Base-by-base conservation (phyloP, 768 basidiomycete species). In the Leccinum truebloodii region DNA sequence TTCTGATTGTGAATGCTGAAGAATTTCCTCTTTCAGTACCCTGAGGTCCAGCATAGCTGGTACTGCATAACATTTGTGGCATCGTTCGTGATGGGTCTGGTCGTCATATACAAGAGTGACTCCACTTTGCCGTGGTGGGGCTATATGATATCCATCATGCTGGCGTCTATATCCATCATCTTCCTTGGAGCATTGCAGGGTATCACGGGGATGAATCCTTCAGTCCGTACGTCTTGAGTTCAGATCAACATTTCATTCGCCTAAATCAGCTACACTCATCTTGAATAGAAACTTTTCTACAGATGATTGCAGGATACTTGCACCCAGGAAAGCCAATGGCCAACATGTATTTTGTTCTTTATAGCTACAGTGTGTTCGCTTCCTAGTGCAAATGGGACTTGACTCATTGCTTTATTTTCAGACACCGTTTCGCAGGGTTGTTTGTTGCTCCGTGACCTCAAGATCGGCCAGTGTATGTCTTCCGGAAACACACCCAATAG, bases 71-170 rank as follows among this genome's bases (percentile, higher is more conserved):
- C 63, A 0, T 64, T 77, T 8, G 48, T 69, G 1, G 18, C 58
- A 10, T 71, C 71, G 18, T 80, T 85, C 57, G 74, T 76, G 2
- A 81, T 84, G 70, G 84, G 83, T 0, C 77, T 86, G 75, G 79
- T 79, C 3, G 80, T 81, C 6, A 75, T 81, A 61, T 86, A 86
- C 69, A 79, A 80, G 44, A 81, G 78, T 18, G 60, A 79, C 56
- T 82, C 84, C 9, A 81, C 79, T 4, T 68, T 87, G 32, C 85
- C 86, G 8, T 86, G 86, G 86, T 85, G 83, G 82, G 82, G 78
- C 3, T 71, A 84, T 54, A 73, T 83, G 59, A 78, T 86, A n/a
- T 76, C 79, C n/a, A 66, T 88, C 37, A 68, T 85, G 34, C 72
- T 88, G 57, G 79, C 85, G 0, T 67, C 73, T 2, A 61, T 83